A percentile compares a stretch with the other conserved stretches of the same genome.
Conservation (phyloP, 768 basidiomycete species). For the Lanmaoa rubissima region DNA sequence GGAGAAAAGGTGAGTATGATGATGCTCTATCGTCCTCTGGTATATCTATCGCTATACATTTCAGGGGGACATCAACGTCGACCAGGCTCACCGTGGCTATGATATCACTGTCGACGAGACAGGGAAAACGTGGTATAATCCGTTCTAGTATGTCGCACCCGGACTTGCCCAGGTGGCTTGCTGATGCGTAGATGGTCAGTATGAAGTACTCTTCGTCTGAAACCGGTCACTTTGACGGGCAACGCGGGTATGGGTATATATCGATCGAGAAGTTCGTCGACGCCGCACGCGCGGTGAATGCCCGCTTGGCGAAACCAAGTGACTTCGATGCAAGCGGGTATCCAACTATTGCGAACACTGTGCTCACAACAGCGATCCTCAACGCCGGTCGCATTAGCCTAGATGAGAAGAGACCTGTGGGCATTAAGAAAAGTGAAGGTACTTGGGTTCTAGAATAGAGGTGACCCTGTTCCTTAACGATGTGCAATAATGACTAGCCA, state of each 20-base stretch:
- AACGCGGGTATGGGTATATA: slow-evolving; percentile 88
- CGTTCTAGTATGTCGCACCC: slow-evolving; percentile 75
- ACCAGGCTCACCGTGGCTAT: slow-evolving; percentile 94
- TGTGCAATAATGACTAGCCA: slow-evolving; percentile 17
- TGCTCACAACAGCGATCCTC: slow-evolving; percentile 83
- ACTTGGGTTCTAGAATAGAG: slow-evolving; percentile 67
- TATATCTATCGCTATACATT: background rate
- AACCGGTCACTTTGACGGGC: slow-evolving; percentile 91
- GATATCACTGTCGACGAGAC: slow-evolving; percentile 83
- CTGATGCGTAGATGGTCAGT: slow-evolving; percentile 37
- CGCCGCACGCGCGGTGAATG: slow-evolving; percentile 76
- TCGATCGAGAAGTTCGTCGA: slow-evolving; percentile 93
- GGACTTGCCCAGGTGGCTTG: background rate
- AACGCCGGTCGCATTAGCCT: slow-evolving; percentile 88
- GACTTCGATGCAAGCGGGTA: slow-evolving; percentile 80
- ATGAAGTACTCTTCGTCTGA: slow-evolving; percentile 96
- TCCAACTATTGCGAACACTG: slow-evolving; percentile 88
- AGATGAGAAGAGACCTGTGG: slow-evolving; percentile 85
- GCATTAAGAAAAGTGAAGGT: slow-evolving; percentile 64
- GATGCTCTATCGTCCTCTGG: background rate
- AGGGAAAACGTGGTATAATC: slow-evolving; percentile 85
- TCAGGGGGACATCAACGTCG: slow-evolving; percentile 87
- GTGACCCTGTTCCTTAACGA: background rate
- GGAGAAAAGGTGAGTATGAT: slow-evolving; percentile 66
- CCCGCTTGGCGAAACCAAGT: slow-evolving; percentile 57